These are phyloP conservation scores for Metschnikowia continentalis DNA, from an alignment of 805 yeast species.

Conservation along the genomic window DNA sequence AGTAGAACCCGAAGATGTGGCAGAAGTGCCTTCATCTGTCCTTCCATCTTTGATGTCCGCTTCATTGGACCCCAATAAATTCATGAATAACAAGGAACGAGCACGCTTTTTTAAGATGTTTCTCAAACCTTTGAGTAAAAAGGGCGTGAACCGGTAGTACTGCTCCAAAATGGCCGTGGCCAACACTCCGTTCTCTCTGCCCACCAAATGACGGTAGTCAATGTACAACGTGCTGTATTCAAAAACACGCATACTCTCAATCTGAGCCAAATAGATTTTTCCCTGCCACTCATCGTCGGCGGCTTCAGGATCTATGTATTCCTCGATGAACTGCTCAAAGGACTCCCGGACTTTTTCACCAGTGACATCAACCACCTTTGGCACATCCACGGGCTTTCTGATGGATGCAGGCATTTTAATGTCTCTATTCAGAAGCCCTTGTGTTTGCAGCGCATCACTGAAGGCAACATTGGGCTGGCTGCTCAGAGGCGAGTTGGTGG, in stretches of 20 bases:
- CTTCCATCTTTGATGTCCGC: conserved; percentile 31
- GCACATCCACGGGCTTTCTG: conserved; percentile 40
- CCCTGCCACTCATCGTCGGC: conserved; percentile 44
- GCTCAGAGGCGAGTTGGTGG: conserved; percentile 29
- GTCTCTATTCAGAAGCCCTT: conserved; percentile 49
- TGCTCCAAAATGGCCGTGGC: conserved; percentile 89
- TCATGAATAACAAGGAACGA: conserved; percentile 54
- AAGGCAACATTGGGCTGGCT: conserved; percentile 19
- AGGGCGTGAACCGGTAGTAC: conserved; percentile 89
- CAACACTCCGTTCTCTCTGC: conserved; percentile 78
- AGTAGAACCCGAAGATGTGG: conserved; percentile 43
- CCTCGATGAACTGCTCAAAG: conserved; percentile 79
- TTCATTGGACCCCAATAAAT: conserved; percentile 37
- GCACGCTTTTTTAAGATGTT: conserved; percentile 69
- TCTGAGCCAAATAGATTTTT: conserved; percentile 68
- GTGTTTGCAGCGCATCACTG: conserved; percentile 26
- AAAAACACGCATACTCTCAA: conserved; percentile 72
- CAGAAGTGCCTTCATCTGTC: conserved; percentile 28
- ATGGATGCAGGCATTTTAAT: conserved; percentile 34
- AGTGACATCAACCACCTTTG: conserved; percentile 83
- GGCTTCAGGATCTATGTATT: conserved; percentile 44
- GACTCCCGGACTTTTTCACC: conserved; percentile 93
- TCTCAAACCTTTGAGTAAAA: conserved; percentile 68
- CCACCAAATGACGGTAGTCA: conserved; percentile 74
- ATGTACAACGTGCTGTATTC: conserved; percentile 78